Evolutionary conservation across 2,329 filamentous ascomycete species (phyloP), one percentile per base, ranked within the genome.

Genomic region (Juglanconis sp.): DNA sequence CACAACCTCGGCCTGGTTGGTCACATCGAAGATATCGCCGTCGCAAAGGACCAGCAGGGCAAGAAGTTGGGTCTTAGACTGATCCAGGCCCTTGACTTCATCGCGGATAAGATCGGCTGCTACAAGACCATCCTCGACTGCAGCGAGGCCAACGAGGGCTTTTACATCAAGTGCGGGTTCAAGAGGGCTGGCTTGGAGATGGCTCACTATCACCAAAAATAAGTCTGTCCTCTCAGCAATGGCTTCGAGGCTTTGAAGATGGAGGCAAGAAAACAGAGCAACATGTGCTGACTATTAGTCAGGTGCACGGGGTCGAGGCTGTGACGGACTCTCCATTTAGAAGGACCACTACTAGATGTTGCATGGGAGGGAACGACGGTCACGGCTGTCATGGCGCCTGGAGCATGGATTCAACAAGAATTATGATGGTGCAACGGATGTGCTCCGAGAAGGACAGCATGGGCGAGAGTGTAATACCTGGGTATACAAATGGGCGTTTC

Each of bases 81-180:
- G 67, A 98, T 98, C 69, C 91, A 98, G 78, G 92, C 94, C 7
- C 83, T 99, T 71, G 93, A 98, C 76, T 89, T 83, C 72, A 87
- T 98, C 62, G 92, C 93, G 58, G 87, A 91, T 72, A 85, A 92
- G 72, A 88, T 95, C 60, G 95, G 94, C 58, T 98, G 94, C 77
- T 98, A 98, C 78, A 98, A 95, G 88, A 92, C 87, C 66, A 98
- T 99, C 68, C 84, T 98, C 65, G 94, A 98, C 76, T 99, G 95
- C 80, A 96, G 90, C 66, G 94, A 97, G 76, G 86, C 89, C 68
- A 99, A 98, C 74, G 92, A 96, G 76, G 94, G 93, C 30, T 98
- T 99, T 80, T 99, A 99, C 75, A 83, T 96, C 75, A 98, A 98
- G 83, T 98, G 95, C 76, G 94, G 94, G 61, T 98, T 96, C 76